phyloP scores from a whole-genome alignment of 2,329 filamentous ascomycete species.

The Verticillium nonalfalfae region DNA sequence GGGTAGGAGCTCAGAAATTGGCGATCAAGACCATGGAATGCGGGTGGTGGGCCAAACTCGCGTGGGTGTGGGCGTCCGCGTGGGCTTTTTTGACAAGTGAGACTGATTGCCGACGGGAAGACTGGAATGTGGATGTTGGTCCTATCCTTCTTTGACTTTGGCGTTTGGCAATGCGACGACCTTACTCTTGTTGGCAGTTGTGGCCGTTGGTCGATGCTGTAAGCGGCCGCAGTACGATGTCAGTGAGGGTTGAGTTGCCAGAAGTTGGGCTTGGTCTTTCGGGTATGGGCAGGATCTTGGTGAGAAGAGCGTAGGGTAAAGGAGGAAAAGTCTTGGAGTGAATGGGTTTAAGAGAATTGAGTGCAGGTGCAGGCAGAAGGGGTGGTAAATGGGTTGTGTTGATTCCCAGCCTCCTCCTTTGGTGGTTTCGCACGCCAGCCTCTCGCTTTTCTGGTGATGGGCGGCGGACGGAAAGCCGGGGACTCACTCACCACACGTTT shows the following conservation, averaged over 20 bases:
- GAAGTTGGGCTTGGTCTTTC: constrained; percentile 1
- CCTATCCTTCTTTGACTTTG: background rate
- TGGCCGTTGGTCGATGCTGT: background rate
- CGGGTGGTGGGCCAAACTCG: background rate
- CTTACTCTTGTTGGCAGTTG: background rate
- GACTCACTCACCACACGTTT: background rate
- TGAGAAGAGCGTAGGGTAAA: background rate
- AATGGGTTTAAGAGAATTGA: constrained; percentile 8
- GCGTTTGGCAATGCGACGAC: background rate
- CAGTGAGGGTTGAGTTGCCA: background rate
- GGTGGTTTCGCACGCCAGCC: background rate
- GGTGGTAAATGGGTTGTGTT: constrained; percentile 1
- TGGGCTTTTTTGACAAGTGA: background rate
- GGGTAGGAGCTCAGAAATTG: background rate
- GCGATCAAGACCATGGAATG: background rate
- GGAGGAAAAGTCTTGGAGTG: constrained; percentile 5
- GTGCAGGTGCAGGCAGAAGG: background rate
- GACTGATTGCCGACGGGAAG: background rate
- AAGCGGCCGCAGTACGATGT: background rate
- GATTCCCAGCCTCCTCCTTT: background rate
- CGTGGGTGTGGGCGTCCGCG: constrained; percentile 8
- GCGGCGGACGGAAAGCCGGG: background rate
- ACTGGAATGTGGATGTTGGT: background rate
- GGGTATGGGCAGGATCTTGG: background rate
- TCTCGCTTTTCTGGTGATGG: background rate